phyloP scores from a whole-genome alignment of 2,329 filamentous ascomycete species.

The Trematosphaeria pertusa region DNA sequence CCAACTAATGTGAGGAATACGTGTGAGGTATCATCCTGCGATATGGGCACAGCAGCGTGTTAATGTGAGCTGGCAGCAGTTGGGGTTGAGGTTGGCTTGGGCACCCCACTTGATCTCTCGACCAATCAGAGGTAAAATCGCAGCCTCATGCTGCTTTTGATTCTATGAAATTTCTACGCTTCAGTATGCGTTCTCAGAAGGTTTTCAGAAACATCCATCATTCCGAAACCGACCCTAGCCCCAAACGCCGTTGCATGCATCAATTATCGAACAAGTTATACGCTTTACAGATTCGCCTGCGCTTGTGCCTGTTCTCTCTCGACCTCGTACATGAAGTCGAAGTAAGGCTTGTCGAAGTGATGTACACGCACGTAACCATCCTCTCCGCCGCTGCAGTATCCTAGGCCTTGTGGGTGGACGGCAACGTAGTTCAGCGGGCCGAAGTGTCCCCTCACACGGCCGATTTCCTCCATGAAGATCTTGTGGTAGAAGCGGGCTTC shows the following conservation, averaged over 20 bases:
- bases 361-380: slow-evolving; percentile 98
- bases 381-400: slow-evolving; percentile 95
- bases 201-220: slow-evolving; percentile 3
- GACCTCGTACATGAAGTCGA: slow-evolving; percentile 98
- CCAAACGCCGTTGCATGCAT: slow-evolving; percentile 43
- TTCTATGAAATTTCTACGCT: background rate
- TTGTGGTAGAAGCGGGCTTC: slow-evolving; percentile 99
- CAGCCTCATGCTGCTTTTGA: slow-evolving; percentile 1
- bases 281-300: slow-evolving; percentile 48
- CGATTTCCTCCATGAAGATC: slow-evolving; percentile 98
- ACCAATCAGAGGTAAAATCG: slow-evolving; percentile 1
- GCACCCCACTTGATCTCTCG: background rate
- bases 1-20: too few species aligned
- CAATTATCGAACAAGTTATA: slow-evolving; percentile 27
- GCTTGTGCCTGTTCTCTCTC: slow-evolving; percentile 73
- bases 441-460: slow-evolving; percentile 95
- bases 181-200: background rate
- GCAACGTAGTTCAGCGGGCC: slow-evolving; percentile 96
- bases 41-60: too few species aligned
- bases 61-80: background rate
- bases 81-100: background rate
- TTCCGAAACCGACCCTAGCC: slow-evolving; percentile 18
- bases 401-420: slow-evolving; percentile 86
- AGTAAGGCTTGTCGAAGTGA: slow-evolving; percentile 98
- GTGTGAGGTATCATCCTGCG: too few species aligned